Evolutionary conservation across 2,329 filamentous ascomycete genomes (phyloP).

Genomic region (Lachnellula occidentalis): DNA sequence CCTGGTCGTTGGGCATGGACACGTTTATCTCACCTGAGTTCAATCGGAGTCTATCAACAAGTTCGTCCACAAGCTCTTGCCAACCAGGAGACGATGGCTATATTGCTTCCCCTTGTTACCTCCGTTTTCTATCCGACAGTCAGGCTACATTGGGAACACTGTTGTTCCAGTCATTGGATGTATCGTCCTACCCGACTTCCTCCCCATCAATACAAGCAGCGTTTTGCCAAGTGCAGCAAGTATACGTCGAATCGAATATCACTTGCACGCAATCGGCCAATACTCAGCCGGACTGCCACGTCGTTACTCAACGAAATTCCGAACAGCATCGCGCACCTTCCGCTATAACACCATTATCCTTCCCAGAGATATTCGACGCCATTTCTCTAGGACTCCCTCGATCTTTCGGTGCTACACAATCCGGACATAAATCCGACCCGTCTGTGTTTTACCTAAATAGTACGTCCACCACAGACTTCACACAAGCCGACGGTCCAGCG

Average conservation of each 20-base stretch:
- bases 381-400: conserved; percentile 5
- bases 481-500: neutral
- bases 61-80: neutral
- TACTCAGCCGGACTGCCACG: neutral
- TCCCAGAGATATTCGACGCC: conserved; percentile 4
- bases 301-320: conserved; percentile 5
- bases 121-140: neutral
- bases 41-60: neutral
- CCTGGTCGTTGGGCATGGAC: conserved; percentile 6
- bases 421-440: neutral
- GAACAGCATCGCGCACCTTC: neutral
- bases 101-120: conserved; percentile 8
- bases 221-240: neutral
- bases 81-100: neutral
- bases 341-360: conserved; percentile 1
- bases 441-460: conserved; percentile 8
- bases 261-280: neutral
- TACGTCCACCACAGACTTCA: neutral
- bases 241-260: conserved; percentile 5
- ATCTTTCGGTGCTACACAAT: neutral
- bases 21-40: conserved; percentile 5
- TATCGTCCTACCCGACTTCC: neutral
- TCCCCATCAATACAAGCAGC: neutral
- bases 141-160: conserved; percentile 1
- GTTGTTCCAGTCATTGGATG: conserved; percentile 1